Percentiles rank a stretch among this genome's conserved stretches.
phyloP scores from a whole-genome alignment of 2,329 filamentous ascomycete genomes.

The Fusarium sp. region DNA sequence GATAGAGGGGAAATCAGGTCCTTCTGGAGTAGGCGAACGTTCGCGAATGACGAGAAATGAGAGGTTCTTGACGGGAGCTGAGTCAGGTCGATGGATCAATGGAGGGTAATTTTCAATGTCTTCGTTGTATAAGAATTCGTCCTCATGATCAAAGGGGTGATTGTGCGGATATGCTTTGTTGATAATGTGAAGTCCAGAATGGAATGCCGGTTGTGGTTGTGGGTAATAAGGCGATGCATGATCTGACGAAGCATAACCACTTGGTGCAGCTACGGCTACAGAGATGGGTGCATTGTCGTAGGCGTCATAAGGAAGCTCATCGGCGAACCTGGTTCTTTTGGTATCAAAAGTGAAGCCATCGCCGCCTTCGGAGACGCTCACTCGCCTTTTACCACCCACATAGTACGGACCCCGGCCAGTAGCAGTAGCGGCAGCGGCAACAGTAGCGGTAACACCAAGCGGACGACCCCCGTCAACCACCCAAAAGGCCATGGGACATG shows the following conservation, averaged over 20 bases:
- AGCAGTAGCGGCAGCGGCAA: conserved; percentile 28
- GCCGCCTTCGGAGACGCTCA: conserved; percentile 49
- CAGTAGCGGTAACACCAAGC: conserved; percentile 39
- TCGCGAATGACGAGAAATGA: conserved; percentile 54
- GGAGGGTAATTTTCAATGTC: conserved; percentile 25
- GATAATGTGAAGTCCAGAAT: conserved; percentile 11
- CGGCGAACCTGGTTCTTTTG: conserved; percentile 39
- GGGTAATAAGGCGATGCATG: background rate
- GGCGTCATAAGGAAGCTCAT: conserved; percentile 22
- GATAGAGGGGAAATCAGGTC: conserved; percentile 22
- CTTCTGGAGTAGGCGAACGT: conserved; percentile 41
- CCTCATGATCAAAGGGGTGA: conserved; percentile 9
- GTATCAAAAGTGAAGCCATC: conserved; percentile 39
- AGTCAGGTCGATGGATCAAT: conserved; percentile 31
- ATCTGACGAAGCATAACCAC: conserved; percentile 4
- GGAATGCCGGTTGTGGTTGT: background rate
- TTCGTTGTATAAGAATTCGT: conserved; percentile 20
- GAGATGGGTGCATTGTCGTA: conserved; percentile 14
- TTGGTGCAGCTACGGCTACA: conserved; percentile 11
- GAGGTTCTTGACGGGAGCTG: conserved; percentile 46
- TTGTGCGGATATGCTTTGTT: conserved; percentile 16
- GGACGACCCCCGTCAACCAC: conserved; percentile 48
- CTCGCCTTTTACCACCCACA: conserved; percentile 52
- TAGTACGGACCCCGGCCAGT: conserved; percentile 42
- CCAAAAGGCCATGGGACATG: conserved; percentile 55